Conservation (phyloP, 306 rosid species). For the Quercus berberidifolia region DNA sequence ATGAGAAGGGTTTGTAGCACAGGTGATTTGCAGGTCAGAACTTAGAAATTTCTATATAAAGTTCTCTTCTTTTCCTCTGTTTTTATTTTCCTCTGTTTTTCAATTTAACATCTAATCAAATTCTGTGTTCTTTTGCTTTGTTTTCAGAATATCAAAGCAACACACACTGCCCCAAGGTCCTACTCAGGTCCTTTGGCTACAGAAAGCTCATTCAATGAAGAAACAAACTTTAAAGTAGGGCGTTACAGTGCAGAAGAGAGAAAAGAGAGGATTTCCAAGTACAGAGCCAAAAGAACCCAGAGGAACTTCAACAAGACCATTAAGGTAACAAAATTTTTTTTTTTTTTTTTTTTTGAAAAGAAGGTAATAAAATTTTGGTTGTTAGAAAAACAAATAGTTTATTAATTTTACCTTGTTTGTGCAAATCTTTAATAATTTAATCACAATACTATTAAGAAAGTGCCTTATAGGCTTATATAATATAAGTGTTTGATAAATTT, state of each 20-base stretch:
- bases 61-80: not conserved
- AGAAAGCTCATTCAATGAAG: constrained; percentile 50
- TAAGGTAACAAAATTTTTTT: constrained; percentile 42
- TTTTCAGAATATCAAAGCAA: constrained; percentile 38
- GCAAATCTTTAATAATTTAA: not conserved
- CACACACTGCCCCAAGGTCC: constrained; percentile 29
- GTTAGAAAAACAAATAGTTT: not conserved
- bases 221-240: constrained; percentile 63
- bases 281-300: constrained; percentile 86
- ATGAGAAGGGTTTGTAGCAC: constrained; percentile 64
- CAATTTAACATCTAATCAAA: not conserved
- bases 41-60: too few species aligned
- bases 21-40: constrained; percentile 74
- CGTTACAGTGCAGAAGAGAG: constrained; percentile 84
- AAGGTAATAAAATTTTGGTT: constrained; percentile 42
- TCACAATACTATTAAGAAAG: not conserved
- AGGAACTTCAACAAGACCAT: constrained; percentile 96
- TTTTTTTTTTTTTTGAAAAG: too few species aligned
- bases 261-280: constrained; percentile 77
- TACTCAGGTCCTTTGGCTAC: constrained; percentile 28
- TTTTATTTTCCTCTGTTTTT: not conserved
- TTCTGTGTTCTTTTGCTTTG: not conserved
- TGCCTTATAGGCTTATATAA: too few species aligned
- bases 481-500: too few species aligned
- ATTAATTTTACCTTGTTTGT: not conserved